Evolutionary conservation across 768 basidiomycete species (phyloP), one percentile per base, ranked within the genome.

Genomic region (Pholiota microspora): DNA sequence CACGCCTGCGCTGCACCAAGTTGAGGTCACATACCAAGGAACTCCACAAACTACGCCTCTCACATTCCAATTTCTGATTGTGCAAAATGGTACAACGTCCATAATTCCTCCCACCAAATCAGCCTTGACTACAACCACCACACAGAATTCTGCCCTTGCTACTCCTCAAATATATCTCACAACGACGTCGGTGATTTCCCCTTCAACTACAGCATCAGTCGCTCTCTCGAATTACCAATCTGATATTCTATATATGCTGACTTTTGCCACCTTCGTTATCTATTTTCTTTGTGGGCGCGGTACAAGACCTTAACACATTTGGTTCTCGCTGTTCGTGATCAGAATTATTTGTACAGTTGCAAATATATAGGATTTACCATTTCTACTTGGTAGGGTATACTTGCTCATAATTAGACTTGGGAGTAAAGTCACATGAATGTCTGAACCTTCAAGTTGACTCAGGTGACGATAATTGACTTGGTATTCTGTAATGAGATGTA

Each of bases 1-100:
- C 7, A 21, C 51, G 16, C 21, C 27, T 16, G 42, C 27, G 2
- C 25, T 18, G 13, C 51, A 52, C 16, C 29, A 27, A 27, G 40
- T 52, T 32, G 29, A 52, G 7, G 51, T 42, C 25, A 45, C 12
- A 13, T 52, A 44, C 25, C 51, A 18, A 9, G 51, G 51, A 7
- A 52, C 40, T 10, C 25, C 40, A 5, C 25, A 42, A 18, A 52
- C 40, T 7, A 52, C 51, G 9, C 51, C 51, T 15, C 38, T 52
- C 12, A 42, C 51, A 6, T 32, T 44, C 29, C 27, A 45, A 21
- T 52, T 44, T 23, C 28, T 52, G 3, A 40, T 52, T 4, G 40
- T 45, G 15, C 38, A 44, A 29, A 42, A 36, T 12, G 48, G 48
- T 10, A 49, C 48, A 13, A n/a, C n/a, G n/a, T n/a, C n/a, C n/a